A percentile compares a stretch with the other conserved stretches of the same genome.
Evolutionary conservation across 2,329 filamentous ascomycete genomes (phyloP).

Genomic region (Penicillium sp.): DNA sequence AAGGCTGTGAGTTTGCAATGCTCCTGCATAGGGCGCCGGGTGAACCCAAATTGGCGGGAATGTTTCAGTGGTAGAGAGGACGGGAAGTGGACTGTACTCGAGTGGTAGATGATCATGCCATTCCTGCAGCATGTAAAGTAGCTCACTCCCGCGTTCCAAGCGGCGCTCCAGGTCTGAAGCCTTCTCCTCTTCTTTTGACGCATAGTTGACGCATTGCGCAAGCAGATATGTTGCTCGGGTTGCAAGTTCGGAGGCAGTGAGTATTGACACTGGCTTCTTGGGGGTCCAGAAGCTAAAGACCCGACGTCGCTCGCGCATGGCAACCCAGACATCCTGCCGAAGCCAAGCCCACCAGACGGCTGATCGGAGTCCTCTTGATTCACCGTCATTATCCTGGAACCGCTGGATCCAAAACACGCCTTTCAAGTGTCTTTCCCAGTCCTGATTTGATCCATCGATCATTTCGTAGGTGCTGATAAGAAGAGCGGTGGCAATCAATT

Average conservation of each 20-base stretch:
- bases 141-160: conserved; percentile 47
- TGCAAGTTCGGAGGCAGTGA: conserved; percentile 57
- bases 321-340: conserved; percentile 65
- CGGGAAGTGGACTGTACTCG: conserved; percentile 45
- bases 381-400: conserved; percentile 61
- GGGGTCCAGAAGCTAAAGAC: conserved; percentile 61
- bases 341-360: conserved; percentile 68
- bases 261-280: conserved; percentile 47
- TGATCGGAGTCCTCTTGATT: conserved; percentile 56
- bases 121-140: conserved; percentile 52
- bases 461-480: conserved; percentile 66
- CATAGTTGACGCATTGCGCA: conserved; percentile 59
- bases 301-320: conserved; percentile 58
- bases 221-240: conserved; percentile 56
- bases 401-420: conserved; percentile 66
- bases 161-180: conserved; percentile 43
- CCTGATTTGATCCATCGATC: conserved; percentile 58
- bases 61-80: conserved; percentile 25
- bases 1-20: conserved; percentile 55
- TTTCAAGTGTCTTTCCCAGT: conserved; percentile 63
- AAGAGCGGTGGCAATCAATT: conserved; percentile 60
- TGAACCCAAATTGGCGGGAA: conserved; percentile 56
- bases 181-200: conserved; percentile 52
- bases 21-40: conserved; percentile 49
- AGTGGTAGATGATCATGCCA: conserved; percentile 48